Base-by-base conservation (phyloP, 176 grass and related monocot genomes). In the Musa acuminata region DNA sequence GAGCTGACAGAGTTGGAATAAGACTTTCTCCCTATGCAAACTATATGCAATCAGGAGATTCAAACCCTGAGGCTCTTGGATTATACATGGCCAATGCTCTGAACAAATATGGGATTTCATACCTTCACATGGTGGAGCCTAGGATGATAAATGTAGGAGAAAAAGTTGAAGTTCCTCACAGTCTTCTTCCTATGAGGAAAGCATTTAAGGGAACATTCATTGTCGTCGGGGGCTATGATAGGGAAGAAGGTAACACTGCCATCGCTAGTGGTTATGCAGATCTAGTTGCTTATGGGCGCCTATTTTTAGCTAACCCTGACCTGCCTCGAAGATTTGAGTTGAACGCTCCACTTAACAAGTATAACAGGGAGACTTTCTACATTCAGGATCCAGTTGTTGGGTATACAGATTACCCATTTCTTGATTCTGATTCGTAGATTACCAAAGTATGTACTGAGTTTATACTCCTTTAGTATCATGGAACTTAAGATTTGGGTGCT, bases 271-370 rank as follows among this genome's bases (percentile, higher is more conserved):
- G 80, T 5, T 85, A 96, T 78, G 73, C 87, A 26, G 92, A 96
- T 82, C 78, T 92, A 52, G 75, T 92, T 49, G 92, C 86, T 50
- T 92, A 92, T 48, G 86, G 92, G 1, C 86, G 89, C 29, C 35
- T 89, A 26, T 92, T 96, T 78, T 55, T 92, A 27, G 84, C 92
- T 55, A 96, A 96, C 74, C 89, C 89, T 48, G 92, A 96, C 60
- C 78, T 96, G 9, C 92, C 84, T 63, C 58, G 16, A 57, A 87
- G 89, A 20, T 87, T 96, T 75, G 67, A 92, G 62, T 64, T 96
- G 69, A 82, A 85, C 76, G 89, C 75, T 75, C 50, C 87, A 52
- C 87, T 89, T 21, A 96, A 92, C 73, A 78, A 85, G 29, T 92
- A 92, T 68, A 83, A 84, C 51, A 84, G 89, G 49, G 77, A 69